Percentiles rank a stretch among this genome's conserved stretches.
phyloP scores from a whole-genome alignment of 2,329 filamentous ascomycete genomes.

The Lizonia empirigonia region DNA sequence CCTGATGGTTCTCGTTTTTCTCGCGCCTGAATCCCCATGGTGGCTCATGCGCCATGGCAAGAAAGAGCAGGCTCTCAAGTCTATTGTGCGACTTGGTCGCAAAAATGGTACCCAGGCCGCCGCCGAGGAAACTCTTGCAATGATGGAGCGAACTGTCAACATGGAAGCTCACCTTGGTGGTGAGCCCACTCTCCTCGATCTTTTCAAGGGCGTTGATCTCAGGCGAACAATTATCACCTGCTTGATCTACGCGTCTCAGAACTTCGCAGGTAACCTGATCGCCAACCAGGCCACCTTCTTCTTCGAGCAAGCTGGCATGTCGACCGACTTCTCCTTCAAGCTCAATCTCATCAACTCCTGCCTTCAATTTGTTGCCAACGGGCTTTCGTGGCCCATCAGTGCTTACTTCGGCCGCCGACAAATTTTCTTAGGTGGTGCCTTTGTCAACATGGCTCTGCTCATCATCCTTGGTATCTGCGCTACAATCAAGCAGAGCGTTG shows the following conservation, averaged over 20 bases:
- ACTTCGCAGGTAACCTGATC: constrained; percentile 65
- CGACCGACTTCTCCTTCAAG: constrained; percentile 61
- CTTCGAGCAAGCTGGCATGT: constrained; percentile 66
- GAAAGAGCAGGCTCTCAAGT: constrained; percentile 50
- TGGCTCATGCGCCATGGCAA: constrained; percentile 52
- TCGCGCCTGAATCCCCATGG: constrained; percentile 50
- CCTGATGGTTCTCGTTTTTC: constrained; percentile 50
- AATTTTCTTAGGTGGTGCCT: constrained; percentile 66
- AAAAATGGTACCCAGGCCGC: constrained; percentile 44
- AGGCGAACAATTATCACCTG: constrained; percentile 62
- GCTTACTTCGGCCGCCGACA: constrained; percentile 65
- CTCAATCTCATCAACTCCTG: constrained; percentile 68
- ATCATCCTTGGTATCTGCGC: constrained; percentile 64
- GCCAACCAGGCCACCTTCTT: constrained; percentile 68
- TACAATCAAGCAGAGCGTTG: constrained; percentile 51
- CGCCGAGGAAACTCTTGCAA: constrained; percentile 57
- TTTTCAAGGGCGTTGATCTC: constrained; percentile 60
- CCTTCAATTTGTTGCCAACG: constrained; percentile 65
- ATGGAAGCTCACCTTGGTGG: constrained; percentile 55
- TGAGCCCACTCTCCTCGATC: constrained; percentile 56
- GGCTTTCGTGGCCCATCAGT: constrained; percentile 70
- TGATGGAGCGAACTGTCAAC: constrained; percentile 63
- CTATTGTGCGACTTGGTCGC: constrained; percentile 58
- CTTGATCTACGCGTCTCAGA: constrained; percentile 63
- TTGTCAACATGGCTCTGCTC: constrained; percentile 59